A percentile compares a stretch with the other conserved stretches of the same genome.
Evolutionary conservation across 2,329 filamentous ascomycete genomes (phyloP).

Genomic region (Aspergillus hortae): DNA sequence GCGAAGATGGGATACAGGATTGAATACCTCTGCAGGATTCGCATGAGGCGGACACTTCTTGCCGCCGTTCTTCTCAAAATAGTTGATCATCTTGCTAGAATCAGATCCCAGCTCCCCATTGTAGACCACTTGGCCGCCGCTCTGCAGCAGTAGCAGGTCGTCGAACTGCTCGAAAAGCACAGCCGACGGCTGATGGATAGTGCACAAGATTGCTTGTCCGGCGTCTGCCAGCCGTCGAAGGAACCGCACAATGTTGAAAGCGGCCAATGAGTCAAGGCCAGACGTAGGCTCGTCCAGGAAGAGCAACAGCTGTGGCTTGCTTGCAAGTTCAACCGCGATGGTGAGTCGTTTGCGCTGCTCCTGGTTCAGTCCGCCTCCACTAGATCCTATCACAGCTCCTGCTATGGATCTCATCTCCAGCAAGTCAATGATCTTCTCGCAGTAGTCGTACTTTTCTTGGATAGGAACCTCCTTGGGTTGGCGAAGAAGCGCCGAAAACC

Average conservation of each 20-base stretch:
- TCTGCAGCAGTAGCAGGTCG: conserved; percentile 71
- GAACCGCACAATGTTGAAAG: conserved; percentile 62
- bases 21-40: conserved; percentile 62
- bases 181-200: conserved; percentile 86
- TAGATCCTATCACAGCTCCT: conserved; percentile 59
- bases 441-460: conserved; percentile 64
- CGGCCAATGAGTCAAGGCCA: conserved; percentile 66
- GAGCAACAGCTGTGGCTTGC: conserved; percentile 58
- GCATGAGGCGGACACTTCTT: conserved; percentile 56
- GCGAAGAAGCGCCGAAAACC: conserved; percentile 63
- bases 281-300: conserved; percentile 64
- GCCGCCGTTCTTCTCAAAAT: conserved; percentile 64
- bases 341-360: conserved; percentile 68
- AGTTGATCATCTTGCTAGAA: conserved; percentile 65
- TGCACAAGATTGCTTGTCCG: conserved; percentile 84
- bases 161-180: conserved; percentile 87
- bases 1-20: not conserved
- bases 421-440: conserved; percentile 65
- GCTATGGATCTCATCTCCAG: conserved; percentile 67
- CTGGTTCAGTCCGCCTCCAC: conserved; percentile 58
- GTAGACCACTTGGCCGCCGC: conserved; percentile 77
- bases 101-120: conserved; percentile 81
- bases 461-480: conserved; percentile 56
- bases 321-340: conserved; percentile 60
- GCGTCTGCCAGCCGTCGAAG: conserved; percentile 63